Conservation (phyloP, 441 rosid genomes). For the Brassica hybrid region DNA sequence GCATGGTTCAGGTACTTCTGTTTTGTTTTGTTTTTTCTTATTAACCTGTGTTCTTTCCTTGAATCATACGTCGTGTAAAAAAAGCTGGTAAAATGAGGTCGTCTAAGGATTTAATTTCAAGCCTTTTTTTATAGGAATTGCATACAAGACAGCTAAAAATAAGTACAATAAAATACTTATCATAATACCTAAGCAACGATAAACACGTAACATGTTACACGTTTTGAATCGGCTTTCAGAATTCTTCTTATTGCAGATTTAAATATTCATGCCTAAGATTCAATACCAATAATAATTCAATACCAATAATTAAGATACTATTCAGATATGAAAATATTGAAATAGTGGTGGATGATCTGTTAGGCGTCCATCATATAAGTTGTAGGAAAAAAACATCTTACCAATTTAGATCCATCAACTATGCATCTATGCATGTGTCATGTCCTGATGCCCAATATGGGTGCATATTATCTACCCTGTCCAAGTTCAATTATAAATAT, state of each 20-base stretch:
- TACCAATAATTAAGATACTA: not conserved
- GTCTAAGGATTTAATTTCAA: not conserved
- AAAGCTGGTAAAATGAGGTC: not conserved
- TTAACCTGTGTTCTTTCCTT: not conserved
- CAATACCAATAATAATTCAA: too few relatives aligned
- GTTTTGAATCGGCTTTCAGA: not conserved
- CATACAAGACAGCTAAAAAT: not conserved
- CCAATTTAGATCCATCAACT: constrained; percentile 29
- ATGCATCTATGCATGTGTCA: constrained; percentile 32
- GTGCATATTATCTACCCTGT: not conserved
- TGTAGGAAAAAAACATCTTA: constrained; percentile 16
- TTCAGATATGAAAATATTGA: not conserved
- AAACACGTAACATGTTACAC: too few relatives aligned
- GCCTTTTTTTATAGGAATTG: not conserved
- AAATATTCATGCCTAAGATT: not conserved
- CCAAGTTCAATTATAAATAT: not conserved
- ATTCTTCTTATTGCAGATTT: not conserved
- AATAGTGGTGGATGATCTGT: constrained; percentile 11
- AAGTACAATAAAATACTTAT: not conserved
- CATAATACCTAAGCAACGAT: not conserved
- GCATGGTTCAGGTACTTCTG: constrained; percentile 35
- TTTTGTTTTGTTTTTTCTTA: not conserved
- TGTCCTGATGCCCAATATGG: constrained; percentile 23
- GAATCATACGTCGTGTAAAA: not conserved
- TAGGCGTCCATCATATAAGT: constrained; percentile 14